Conservation (phyloP, 1,139 yeast species). For the Taiozyma sp. region DNA sequence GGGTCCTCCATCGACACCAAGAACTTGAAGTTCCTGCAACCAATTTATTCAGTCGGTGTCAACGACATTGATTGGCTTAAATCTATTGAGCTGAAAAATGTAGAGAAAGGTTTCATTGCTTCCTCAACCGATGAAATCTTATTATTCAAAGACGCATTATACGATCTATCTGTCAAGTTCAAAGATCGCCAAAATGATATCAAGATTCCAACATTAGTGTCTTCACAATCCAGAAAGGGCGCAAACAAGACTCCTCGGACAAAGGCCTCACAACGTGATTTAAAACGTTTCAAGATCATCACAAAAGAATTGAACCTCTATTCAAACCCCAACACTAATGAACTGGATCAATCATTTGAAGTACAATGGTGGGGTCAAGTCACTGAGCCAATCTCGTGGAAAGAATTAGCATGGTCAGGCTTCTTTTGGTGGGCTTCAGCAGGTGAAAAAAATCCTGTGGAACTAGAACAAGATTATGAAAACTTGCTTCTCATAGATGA, state of each 20-base stretch:
- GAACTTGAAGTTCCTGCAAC: constrained; percentile 34
- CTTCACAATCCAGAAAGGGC: constrained; percentile 11
- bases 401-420: constrained; percentile 66
- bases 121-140: constrained; percentile 71
- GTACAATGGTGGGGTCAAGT: constrained; percentile 44
- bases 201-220: constrained; percentile 19
- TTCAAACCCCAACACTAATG: constrained; percentile 3
- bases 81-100: constrained; percentile 11
- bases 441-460: constrained; percentile 48
- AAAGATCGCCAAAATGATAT: constrained; percentile 21
- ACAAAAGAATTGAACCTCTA: constrained; percentile 28
- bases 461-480: constrained; percentile 29
- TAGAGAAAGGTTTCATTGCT: constrained; percentile 40
- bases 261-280: constrained; percentile 35
- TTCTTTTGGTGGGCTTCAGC: constrained; percentile 86
- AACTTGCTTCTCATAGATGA: constrained; percentile 24
- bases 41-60: constrained; percentile 64
- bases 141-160: constrained; percentile 48
- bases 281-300: constrained; percentile 27
- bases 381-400: constrained; percentile 56
- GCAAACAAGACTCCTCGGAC: constrained; percentile 3
- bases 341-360: constrained; percentile 22
- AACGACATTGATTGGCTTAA: constrained; percentile 41
- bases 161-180: constrained; percentile 45
- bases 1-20: constrained; percentile 22